A percentile compares a stretch with the other conserved stretches of the same genome.
phyloP scores from a whole-genome alignment of 371 early-diverging fungal genomes.

The Mucor indicus region DNA sequence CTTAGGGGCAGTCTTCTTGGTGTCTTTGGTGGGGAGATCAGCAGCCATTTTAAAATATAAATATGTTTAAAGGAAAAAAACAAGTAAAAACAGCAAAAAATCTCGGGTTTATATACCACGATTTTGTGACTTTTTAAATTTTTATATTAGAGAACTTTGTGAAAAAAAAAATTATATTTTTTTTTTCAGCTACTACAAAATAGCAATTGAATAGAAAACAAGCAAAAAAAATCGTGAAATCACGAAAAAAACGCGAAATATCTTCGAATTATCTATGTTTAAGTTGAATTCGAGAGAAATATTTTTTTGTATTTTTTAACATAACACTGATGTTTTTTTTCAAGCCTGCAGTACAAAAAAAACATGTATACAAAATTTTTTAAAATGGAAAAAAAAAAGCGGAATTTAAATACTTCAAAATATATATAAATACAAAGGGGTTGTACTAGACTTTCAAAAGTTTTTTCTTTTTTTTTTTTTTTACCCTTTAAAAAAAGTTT shows the following conservation, averaged over 20 bases:
- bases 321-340: background rate
- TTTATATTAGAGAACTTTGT: background rate
- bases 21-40: slow-evolving; percentile 49
- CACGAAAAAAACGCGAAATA: slow-evolving; percentile 27
- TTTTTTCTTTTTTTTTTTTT: slow-evolving; percentile 1
- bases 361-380: background rate
- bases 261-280: slow-evolving; percentile 4
- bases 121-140: slow-evolving; percentile 1
- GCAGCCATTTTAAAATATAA: slow-evolving; percentile 21
- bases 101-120: slow-evolving; percentile 1
- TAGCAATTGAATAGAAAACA: background rate
- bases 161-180: background rate
- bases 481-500: background rate
- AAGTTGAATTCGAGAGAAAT: slow-evolving; percentile 10
- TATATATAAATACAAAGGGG: background rate
- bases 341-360: slow-evolving; percentile 3
- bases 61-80: slow-evolving; percentile 3
- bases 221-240: slow-evolving; percentile 11
- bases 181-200: background rate
- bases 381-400: background rate
- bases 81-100: slow-evolving; percentile 12
- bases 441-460: background rate
- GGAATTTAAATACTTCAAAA: background rate
- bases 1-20: slow-evolving; percentile 21
- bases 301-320: slow-evolving; percentile 3